These are phyloP conservation scores for Cupressus sempervirens DNA, from an alignment of 75 land plant species.

Conservation along the genomic window DNA sequence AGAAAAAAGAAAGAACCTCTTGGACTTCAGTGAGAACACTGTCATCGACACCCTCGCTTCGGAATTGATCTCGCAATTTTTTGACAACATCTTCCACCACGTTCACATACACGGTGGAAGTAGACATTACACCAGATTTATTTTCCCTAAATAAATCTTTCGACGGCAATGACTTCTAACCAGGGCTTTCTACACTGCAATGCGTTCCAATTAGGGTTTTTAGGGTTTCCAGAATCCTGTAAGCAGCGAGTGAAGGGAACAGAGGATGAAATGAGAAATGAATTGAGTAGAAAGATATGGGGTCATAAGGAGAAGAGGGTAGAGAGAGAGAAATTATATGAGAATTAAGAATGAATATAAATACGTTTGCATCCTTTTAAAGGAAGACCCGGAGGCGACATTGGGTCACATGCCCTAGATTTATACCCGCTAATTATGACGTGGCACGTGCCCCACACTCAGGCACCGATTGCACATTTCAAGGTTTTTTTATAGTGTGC, in stretches of 20 bases:
- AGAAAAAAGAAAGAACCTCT: slow-evolving; percentile 37
- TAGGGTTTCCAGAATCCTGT: not conserved
- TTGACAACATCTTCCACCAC: slow-evolving; percentile 86
- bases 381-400: not conserved
- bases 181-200: slow-evolving; percentile 4
- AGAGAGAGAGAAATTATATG: slow-evolving; percentile 32
- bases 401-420: not conserved
- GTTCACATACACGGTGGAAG: slow-evolving; percentile 58
- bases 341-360: slow-evolving; percentile 57
- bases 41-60: slow-evolving; percentile 68
- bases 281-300: slow-evolving; percentile 7
- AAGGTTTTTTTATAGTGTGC: too few relatives aligned
- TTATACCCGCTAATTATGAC: not conserved
- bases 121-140: slow-evolving; percentile 18
- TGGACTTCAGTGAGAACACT: slow-evolving; percentile 76
- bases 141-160: not conserved
- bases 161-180: not conserved
- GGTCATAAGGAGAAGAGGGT: slow-evolving; percentile 3
- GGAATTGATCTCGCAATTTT: slow-evolving; percentile 86
- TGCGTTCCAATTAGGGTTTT: not conserved
- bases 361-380: slow-evolving; percentile 68
- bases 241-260: not conserved
- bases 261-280: slow-evolving; percentile 8
- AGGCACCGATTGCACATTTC: too few relatives aligned
- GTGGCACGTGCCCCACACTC: too few relatives aligned